phyloP scores from a whole-genome alignment of 495 filamentous ascomycete genomes.

The Aspergillus taichungensis region DNA sequence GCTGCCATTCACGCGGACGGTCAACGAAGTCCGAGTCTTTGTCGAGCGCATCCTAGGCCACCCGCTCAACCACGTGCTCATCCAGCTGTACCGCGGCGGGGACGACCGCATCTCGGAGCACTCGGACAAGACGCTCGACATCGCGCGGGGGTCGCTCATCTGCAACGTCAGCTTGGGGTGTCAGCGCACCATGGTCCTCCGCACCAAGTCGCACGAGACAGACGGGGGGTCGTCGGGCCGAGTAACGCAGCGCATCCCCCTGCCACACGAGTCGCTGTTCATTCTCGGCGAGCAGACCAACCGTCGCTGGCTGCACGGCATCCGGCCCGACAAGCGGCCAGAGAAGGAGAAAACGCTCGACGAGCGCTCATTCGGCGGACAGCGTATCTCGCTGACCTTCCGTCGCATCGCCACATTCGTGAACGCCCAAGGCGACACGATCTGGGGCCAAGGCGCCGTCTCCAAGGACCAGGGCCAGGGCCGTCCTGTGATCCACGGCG shows the following conservation, averaged over 20 bases:
- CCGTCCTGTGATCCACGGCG: constrained; percentile 56
- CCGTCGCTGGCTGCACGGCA: constrained; percentile 78
- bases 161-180: constrained; percentile 91
- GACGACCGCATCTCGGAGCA: constrained; percentile 96
- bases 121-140: constrained; percentile 93
- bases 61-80: constrained; percentile 82
- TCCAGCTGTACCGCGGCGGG: constrained; percentile 86
- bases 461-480: constrained; percentile 53
- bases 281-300: constrained; percentile 77
- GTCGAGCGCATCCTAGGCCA: constrained; percentile 68
- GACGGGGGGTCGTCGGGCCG: constrained; percentile 28
- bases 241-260: constrained; percentile 52
- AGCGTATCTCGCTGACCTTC: constrained; percentile 89
- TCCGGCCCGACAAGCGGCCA: constrained; percentile 75
- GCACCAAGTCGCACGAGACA: constrained; percentile 58
- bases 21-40: constrained; percentile 55
- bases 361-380: constrained; percentile 64
- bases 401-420: constrained; percentile 82
- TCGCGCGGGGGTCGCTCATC: constrained; percentile 69
- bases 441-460: constrained; percentile 90
- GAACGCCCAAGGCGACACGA: constrained; percentile 46
- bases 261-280: constrained; percentile 87
- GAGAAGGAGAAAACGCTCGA: constrained; percentile 52
- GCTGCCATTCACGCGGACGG: constrained; percentile 61
- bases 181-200: constrained; percentile 81